Conservation (phyloP, 352 stramenopile genomes). For the Blastocystis sp. region DNA sequence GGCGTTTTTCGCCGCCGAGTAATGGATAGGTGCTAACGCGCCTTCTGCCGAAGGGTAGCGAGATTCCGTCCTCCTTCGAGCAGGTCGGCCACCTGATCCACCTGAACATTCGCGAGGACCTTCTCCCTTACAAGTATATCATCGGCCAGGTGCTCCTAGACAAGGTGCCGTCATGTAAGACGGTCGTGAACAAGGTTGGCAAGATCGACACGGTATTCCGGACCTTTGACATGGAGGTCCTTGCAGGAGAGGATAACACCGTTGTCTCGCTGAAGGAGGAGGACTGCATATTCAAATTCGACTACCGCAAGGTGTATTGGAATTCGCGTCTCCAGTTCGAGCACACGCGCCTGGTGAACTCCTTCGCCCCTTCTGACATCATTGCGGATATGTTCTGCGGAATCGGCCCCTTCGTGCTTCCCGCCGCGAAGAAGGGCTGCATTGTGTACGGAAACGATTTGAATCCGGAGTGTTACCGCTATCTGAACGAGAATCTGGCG, state of each 20-base stretch:
- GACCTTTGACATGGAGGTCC: conserved; percentile 86
- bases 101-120: conserved; percentile 89
- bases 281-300: conserved; percentile 82
- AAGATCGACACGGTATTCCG: conserved; percentile 88
- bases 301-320: conserved; percentile 85
- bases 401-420: conserved; percentile 84
- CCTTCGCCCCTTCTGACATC: conserved; percentile 75
- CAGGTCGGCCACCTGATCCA: conserved; percentile 92
- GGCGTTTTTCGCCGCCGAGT: not conserved
- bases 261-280: conserved; percentile 81
- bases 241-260: conserved; percentile 80
- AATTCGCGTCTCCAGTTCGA: conserved; percentile 84
- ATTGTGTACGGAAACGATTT: conserved; percentile 83
- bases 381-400: conserved; percentile 85
- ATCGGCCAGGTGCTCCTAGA: conserved; percentile 93
- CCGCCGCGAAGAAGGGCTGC: conserved; percentile 78
- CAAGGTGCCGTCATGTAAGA: conserved; percentile 89
- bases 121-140: conserved; percentile 90
- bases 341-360: conserved; percentile 79
- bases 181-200: conserved; percentile 94
- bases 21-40: conserved; percentile 35
- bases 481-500: conserved; percentile 78
- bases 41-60: conserved; percentile 78
- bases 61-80: conserved; percentile 90
- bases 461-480: conserved; percentile 81